phyloP scores from a whole-genome alignment of 345 rosid species.

The Lenwebbia sp. region DNA sequence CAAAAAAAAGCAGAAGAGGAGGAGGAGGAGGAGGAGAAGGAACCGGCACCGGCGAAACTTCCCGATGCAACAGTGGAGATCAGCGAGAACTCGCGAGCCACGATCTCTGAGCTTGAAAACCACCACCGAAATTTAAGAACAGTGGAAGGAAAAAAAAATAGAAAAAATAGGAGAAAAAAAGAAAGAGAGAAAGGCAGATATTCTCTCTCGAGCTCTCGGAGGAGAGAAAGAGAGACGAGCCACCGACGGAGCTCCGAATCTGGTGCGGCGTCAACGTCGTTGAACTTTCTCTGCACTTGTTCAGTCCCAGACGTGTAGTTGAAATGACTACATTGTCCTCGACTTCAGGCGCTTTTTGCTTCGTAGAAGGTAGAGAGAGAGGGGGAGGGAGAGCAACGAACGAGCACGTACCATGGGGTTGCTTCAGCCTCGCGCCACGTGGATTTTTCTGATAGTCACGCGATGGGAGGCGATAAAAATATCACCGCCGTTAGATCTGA shows the following conservation, averaged over 20 bases:
- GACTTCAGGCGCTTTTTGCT: not conserved
- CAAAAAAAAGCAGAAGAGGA: not conserved
- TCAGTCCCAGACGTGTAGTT: not conserved
- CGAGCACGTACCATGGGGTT: not conserved
- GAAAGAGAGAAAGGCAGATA: not conserved
- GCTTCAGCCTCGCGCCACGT: not conserved
- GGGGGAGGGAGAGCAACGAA: not conserved
- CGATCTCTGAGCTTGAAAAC: not conserved
- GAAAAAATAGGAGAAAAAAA: not conserved
- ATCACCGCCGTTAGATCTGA: not conserved
- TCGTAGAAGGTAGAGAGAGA: not conserved
- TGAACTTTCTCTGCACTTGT: constrained; percentile 2
- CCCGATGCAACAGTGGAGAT: not conserved
- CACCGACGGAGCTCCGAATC: constrained; percentile 20
- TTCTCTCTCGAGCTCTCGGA: not conserved
- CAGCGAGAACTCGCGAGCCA: not conserved
- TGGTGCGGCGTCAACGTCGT: constrained; percentile 30
- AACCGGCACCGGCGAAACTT: not conserved
- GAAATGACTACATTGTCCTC: not conserved
- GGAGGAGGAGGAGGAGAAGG: not conserved
- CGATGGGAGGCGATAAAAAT: not conserved
- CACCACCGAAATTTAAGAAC: not conserved
- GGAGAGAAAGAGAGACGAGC: not conserved
- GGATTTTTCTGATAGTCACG: not conserved
- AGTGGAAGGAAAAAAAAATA: not conserved